Percentiles rank a stretch among this genome's conserved stretches.
These are phyloP conservation scores for Colletotrichum siamense DNA, from an alignment of 2,329 filamentous ascomycete genomes.

Conservation along the genomic window DNA sequence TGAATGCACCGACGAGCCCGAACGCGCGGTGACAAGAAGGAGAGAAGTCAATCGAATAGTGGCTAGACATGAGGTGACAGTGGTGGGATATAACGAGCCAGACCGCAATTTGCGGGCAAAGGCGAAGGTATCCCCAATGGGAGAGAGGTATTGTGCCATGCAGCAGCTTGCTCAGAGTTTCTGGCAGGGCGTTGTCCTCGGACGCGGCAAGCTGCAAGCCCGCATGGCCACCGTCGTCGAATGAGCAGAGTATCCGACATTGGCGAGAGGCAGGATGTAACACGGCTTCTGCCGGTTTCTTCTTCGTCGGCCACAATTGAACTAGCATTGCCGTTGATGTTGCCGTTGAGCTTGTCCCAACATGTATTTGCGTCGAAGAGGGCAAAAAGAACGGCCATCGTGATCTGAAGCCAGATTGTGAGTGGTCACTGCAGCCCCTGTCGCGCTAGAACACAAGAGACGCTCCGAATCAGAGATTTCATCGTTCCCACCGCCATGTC, in stretches of 20 bases:
- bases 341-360: not conserved
- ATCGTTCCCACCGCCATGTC: not conserved
- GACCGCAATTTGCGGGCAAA: not conserved
- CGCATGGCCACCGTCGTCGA: not conserved
- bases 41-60: not conserved
- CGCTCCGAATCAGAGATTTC: conserved; percentile 5
- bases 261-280: not conserved
- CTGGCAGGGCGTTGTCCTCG: not conserved
- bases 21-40: not conserved
- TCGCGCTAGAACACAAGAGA: not conserved
- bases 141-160: not conserved
- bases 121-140: not conserved
- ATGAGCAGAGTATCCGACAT: not conserved
- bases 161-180: not conserved
- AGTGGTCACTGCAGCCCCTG: not conserved
- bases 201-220: not conserved
- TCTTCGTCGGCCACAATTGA: not conserved
- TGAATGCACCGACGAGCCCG: not conserved
- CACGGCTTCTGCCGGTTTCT: not conserved
- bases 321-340: not conserved
- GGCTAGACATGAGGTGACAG: not conserved
- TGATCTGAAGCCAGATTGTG: not conserved
- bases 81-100: not conserved
- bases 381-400: not conserved
- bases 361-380: not conserved